Percentiles rank a stretch among this genome's conserved stretches.
Evolutionary conservation across 805 yeast genomes (phyloP).

Genomic region (Nakazawaea wickerhamii): DNA sequence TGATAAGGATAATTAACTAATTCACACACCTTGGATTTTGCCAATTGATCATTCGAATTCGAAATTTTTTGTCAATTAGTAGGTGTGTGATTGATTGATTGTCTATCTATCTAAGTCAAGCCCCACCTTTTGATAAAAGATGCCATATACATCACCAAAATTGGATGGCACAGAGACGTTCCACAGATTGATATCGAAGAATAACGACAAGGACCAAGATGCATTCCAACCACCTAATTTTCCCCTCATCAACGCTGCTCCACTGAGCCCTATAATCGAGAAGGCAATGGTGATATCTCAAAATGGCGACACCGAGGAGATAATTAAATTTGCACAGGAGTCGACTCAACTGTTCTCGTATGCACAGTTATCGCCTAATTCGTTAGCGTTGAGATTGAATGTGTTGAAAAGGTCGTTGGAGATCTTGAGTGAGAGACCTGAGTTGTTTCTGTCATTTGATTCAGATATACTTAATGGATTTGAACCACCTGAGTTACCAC

Average conservation of each 20-base stretch:
- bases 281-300: slow-evolving; percentile 3
- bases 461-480: slow-evolving; percentile 20
- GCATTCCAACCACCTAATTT: not conserved
- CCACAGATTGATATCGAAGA: slow-evolving; percentile 2
- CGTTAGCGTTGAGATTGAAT: slow-evolving; percentile 67
- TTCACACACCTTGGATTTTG: too few species aligned
- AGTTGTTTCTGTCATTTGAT: slow-evolving; percentile 26
- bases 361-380: slow-evolving; percentile 75
- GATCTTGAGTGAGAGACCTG: slow-evolving; percentile 63
- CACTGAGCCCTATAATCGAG: not conserved
- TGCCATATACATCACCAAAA: slow-evolving; percentile 12
- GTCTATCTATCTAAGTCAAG: not conserved
- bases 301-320: slow-evolving; percentile 24
- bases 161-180: not conserved
- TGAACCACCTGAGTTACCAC: slow-evolving; percentile 7
- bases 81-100: too few species aligned
- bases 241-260: not conserved
- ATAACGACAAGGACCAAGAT: not conserved
- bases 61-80: too few species aligned
- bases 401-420: slow-evolving; percentile 74
- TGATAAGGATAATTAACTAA: too few species aligned
- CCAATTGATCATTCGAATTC: too few species aligned
- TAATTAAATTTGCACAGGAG: slow-evolving; percentile 65
- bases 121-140: too few species aligned
- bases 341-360: slow-evolving; percentile 84